Percentiles rank a stretch among this genome's conserved stretches.
Evolutionary conservation across 1,284 basidiomycete species (phyloP).

Genomic region (Phylloporus sp.): DNA sequence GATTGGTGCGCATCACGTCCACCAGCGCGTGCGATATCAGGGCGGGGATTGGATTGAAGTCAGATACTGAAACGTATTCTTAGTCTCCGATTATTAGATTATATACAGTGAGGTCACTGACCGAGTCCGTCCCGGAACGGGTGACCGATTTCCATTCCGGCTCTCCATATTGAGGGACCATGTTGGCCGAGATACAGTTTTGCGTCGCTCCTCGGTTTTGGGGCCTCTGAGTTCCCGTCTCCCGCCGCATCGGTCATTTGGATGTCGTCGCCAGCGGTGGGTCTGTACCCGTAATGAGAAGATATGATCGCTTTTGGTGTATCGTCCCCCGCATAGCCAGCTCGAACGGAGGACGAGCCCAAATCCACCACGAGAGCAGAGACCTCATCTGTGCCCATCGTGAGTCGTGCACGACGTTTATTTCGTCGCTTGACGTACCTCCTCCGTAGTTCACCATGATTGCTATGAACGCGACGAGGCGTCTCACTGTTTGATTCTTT

Average conservation of each 20-base stretch:
- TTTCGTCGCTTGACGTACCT: constrained; percentile 46
- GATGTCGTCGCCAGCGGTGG: constrained; percentile 53
- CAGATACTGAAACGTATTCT: constrained; percentile 67
- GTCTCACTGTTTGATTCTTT: neutral
- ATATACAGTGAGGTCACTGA: constrained; percentile 46
- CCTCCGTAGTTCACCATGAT: constrained; percentile 72
- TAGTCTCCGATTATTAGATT: too few species aligned
- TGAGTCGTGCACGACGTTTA: constrained; percentile 15
- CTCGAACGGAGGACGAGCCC: constrained; percentile 87
- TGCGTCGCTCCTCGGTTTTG: constrained; percentile 46
- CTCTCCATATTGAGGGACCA: constrained; percentile 91
- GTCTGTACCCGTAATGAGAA: constrained; percentile 84
- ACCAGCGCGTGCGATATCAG: constrained; percentile 79
- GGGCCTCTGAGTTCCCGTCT: constrained; percentile 38
- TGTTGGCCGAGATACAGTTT: constrained; percentile 89
- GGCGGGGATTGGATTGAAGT: constrained; percentile 76
- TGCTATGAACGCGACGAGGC: neutral
- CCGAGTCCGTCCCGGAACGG: constrained; percentile 88
- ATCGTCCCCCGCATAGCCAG: constrained; percentile 98
- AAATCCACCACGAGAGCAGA: constrained; percentile 96
- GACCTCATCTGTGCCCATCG: constrained; percentile 73
- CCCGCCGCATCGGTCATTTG: constrained; percentile 53
- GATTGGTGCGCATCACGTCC: constrained; percentile 73
- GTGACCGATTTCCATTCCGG: constrained; percentile 85
- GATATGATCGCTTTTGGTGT: constrained; percentile 92